phyloP scores from a whole-genome alignment of 1,139 yeast species.

The Sugiyamaella pinicola region DNA sequence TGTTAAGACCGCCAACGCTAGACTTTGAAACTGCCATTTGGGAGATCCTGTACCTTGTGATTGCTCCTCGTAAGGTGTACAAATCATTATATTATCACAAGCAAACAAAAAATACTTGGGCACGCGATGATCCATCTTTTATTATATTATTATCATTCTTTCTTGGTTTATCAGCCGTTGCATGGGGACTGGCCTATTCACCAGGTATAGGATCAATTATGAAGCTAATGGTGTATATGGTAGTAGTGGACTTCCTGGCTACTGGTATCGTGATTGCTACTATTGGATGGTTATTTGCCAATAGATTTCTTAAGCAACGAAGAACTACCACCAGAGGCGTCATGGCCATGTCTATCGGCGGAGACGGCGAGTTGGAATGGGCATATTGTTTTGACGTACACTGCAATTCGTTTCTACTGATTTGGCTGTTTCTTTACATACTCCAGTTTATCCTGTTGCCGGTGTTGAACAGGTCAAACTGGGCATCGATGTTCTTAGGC shows the following conservation, averaged over 20 bases:
- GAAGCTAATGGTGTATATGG: conserved; percentile 74
- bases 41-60: conserved; percentile 77
- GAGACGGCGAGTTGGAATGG: conserved; percentile 76
- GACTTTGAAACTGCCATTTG: conserved; percentile 92
- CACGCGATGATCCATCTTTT: conserved; percentile 91
- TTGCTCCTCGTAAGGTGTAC: conserved; percentile 80
- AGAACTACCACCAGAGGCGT: conserved; percentile 38
- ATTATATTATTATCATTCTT: conserved; percentile 68
- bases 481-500: conserved; percentile 70
- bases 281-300: conserved; percentile 69
- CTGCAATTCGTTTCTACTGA: conserved; percentile 80
- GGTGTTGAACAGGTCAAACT: conserved; percentile 60
- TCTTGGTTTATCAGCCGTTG: conserved; percentile 72
- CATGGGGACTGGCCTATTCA: conserved; percentile 87
- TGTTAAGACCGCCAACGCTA: conserved; percentile 75
- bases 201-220: conserved; percentile 62
- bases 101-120: conserved; percentile 70
- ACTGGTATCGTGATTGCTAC: conserved; percentile 72
- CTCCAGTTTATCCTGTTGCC: conserved; percentile 79
- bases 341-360: conserved; percentile 42
- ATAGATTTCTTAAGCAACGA: conserved; percentile 56
- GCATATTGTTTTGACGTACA: conserved; percentile 93
- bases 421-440: conserved; percentile 78
- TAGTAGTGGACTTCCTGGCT: conserved; percentile 77
- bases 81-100: conserved; percentile 77